A percentile compares a stretch with the other conserved stretches of the same genome.
These are phyloP conservation scores for Emmonsiellopsis sp. DNA, from an alignment of 2,329 filamentous ascomycete genomes.

Conservation along the genomic window DNA sequence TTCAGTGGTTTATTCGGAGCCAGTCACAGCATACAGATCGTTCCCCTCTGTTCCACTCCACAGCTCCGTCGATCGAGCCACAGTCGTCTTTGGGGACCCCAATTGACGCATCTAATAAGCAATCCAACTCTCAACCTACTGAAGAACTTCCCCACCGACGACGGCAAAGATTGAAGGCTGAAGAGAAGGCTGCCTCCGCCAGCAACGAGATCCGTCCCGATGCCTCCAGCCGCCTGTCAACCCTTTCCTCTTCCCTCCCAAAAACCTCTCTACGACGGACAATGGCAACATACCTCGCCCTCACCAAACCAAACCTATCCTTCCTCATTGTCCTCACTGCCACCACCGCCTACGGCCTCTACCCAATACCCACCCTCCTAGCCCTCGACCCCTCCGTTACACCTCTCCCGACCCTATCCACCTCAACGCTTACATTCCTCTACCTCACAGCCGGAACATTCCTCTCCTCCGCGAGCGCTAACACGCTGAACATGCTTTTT, in stretches of 20 bases:
- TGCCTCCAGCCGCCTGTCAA: slow-evolving; percentile 53
- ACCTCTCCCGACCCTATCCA: slow-evolving; percentile 51
- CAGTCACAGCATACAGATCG: slow-evolving; percentile 19
- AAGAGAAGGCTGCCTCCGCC: slow-evolving; percentile 17
- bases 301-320: slow-evolving; percentile 91
- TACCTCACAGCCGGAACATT: slow-evolving; percentile 88
- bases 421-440: slow-evolving; percentile 76
- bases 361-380: slow-evolving; percentile 82
- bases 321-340: slow-evolving; percentile 85
- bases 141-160: slow-evolving; percentile 34
- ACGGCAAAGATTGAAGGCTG: slow-evolving; percentile 33
- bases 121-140: slow-evolving; percentile 3
- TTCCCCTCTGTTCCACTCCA: slow-evolving; percentile 13
- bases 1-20: slow-evolving; percentile 11
- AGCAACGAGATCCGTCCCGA: slow-evolving; percentile 44
- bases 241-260: slow-evolving; percentile 48
- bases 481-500: slow-evolving; percentile 95
- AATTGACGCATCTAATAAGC: not conserved
- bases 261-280: slow-evolving; percentile 53
- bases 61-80: slow-evolving; percentile 5
- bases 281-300: slow-evolving; percentile 72
- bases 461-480: slow-evolving; percentile 81
- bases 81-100: not conserved
- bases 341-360: slow-evolving; percentile 84
- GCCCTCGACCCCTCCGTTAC: slow-evolving; percentile 64